A percentile compares a stretch with the other conserved stretches of the same genome.
These are phyloP conservation scores for Pyracantha coccinea DNA, from an alignment of 331 rosid species.

Conservation along the genomic window DNA sequence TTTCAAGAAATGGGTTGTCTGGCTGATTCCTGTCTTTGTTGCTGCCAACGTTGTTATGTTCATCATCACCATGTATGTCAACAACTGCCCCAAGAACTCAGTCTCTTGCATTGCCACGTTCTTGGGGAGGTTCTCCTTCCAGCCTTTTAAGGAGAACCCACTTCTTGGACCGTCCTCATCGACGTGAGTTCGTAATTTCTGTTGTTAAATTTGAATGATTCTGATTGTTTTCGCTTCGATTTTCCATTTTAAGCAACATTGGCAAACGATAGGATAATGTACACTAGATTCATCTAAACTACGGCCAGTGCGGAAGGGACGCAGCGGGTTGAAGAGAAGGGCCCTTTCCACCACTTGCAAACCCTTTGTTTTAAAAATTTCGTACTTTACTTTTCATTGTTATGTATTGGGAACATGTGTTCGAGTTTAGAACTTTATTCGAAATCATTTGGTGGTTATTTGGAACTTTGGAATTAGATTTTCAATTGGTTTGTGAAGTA, in stretches of 20 bases:
- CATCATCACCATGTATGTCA: constrained; percentile 74
- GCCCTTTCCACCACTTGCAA: no score
- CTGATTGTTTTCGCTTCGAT: neutral
- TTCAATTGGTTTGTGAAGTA: neutral
- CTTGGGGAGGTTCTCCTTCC: constrained; percentile 77
- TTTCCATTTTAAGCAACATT: no score
- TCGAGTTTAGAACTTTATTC: no score
- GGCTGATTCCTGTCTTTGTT: constrained; percentile 70
- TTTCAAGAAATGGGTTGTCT: constrained; percentile 63
- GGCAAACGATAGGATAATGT: no score
- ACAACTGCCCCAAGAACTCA: constrained; percentile 76
- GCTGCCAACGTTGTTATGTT: constrained; percentile 51
- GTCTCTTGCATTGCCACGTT: constrained; percentile 68
- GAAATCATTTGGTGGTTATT: no score
- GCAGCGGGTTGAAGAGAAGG: no score
- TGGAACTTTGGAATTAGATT: neutral
- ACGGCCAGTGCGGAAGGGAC: no score
- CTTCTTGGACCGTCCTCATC: constrained; percentile 88
- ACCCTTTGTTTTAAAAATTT: no score
- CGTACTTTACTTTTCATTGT: no score
- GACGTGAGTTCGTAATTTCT: constrained; percentile 42
- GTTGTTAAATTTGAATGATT: neutral
- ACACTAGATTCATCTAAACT: no score
- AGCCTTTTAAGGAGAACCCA: constrained; percentile 86
- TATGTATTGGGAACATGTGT: no score